Evolutionary conservation across 208 protist species (phyloP).

Genomic region (Trypanosoma cruzi): DNA sequence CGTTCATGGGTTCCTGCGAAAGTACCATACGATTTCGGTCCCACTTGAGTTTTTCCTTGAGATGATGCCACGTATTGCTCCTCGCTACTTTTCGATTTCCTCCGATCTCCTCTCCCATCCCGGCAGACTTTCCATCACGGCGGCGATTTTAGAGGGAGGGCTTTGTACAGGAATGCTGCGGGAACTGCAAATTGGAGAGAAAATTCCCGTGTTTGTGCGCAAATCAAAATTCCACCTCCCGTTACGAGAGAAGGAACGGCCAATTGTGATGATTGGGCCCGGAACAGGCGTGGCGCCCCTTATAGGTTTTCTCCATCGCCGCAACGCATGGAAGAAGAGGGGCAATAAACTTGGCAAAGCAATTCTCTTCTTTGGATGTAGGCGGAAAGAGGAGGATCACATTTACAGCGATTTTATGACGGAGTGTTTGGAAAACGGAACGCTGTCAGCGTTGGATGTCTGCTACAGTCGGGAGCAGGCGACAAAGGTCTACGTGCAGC

Average conservation of each 20-base stretch:
- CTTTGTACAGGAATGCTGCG: slow-evolving; percentile 92
- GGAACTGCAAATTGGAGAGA: slow-evolving; percentile 51
- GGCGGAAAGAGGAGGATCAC: slow-evolving; percentile 72
- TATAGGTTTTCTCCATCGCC: slow-evolving; percentile 94
- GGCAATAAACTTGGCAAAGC: slow-evolving; percentile 61
- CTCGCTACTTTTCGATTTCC: slow-evolving; percentile 97
- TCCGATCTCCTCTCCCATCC: slow-evolving; percentile 85
- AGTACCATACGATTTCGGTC: slow-evolving; percentile 78
- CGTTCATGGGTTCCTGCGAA: slow-evolving; percentile 78
- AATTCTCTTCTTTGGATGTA: slow-evolving; percentile 93
- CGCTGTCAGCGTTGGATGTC: slow-evolving; percentile 70
- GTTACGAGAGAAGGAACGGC: slow-evolving; percentile 67
- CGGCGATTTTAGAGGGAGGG: slow-evolving; percentile 90
- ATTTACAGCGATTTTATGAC: slow-evolving; percentile 82
- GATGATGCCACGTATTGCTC: slow-evolving; percentile 93
- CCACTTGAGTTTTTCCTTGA: slow-evolving; percentile 90
- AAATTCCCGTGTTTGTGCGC: slow-evolving; percentile 91
- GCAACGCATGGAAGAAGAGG: slow-evolving; percentile 76
- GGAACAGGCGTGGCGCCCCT: slow-evolving; percentile 96
- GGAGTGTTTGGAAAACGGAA: slow-evolving; percentile 59
- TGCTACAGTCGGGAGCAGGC: slow-evolving; percentile 84
- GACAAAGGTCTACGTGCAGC: slow-evolving; percentile 92
- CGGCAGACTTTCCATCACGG: slow-evolving; percentile 76
- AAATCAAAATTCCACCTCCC: slow-evolving; percentile 94
- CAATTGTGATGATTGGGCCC: slow-evolving; percentile 95